Evolutionary conservation across 192 early-diverging fungal species (phyloP).

Genomic region (Thoreauomyces humboldtii): DNA sequence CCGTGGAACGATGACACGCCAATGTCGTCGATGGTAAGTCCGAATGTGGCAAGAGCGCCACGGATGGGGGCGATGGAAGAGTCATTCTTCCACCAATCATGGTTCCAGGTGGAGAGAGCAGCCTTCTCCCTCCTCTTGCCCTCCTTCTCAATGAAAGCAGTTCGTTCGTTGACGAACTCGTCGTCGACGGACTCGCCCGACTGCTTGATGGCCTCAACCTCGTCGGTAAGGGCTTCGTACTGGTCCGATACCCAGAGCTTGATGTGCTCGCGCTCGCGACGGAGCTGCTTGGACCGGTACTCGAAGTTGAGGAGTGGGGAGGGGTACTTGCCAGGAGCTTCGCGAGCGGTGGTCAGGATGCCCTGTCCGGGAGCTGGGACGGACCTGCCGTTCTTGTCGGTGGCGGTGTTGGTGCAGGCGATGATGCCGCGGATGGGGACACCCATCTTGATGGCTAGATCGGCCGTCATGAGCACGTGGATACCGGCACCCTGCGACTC

Average conservation of each 20-base stretch:
- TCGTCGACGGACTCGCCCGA: conserved; percentile 41
- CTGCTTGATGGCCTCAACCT: conserved; percentile 55
- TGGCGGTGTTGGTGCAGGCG: conserved; percentile 82
- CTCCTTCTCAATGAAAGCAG: conserved; percentile 54
- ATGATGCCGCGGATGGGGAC: conserved; percentile 90
- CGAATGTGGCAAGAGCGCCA: conserved; percentile 83
- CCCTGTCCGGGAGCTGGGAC: conserved; percentile 94
- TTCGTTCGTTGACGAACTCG: conserved; percentile 46
- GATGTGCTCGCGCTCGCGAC: conserved; percentile 71
- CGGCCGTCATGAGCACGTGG: conserved; percentile 85
- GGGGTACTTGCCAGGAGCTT: conserved; percentile 49
- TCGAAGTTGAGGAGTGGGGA: conserved; percentile 73
- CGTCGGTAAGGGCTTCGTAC: conserved; percentile 66
- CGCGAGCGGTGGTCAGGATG: conserved; percentile 86
- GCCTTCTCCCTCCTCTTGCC: conserved; percentile 58
- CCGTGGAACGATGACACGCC: conserved; percentile 94
- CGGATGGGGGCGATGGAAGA: conserved; percentile 79
- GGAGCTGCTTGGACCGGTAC: conserved; percentile 78
- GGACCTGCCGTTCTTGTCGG: conserved; percentile 91
- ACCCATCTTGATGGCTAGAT: conserved; percentile 87
- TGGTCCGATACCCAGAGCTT: conserved; percentile 76
- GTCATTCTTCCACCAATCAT: conserved; percentile 75
- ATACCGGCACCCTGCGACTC: conserved; percentile 89
- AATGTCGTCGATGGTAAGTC: conserved; percentile 89
- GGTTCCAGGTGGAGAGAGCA: conserved; percentile 72